phyloP scores from a whole-genome alignment of 352 stramenopile genomes.

The Phytophthora cactorum region DNA sequence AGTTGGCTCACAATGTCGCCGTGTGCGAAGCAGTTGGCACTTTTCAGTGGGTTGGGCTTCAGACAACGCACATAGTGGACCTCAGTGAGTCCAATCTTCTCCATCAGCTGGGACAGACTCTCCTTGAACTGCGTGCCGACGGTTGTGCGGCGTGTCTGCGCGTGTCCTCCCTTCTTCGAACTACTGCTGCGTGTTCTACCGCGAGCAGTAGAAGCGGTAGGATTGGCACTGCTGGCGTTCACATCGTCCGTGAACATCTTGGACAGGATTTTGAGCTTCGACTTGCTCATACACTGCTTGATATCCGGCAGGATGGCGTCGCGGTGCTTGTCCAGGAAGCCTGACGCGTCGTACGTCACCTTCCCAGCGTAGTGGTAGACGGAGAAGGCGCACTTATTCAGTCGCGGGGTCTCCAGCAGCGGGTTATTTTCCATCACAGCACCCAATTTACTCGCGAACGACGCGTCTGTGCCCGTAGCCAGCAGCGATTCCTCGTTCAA shows the following conservation, averaged over 20 bases:
- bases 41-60: conserved; percentile 85
- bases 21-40: conserved; percentile 72
- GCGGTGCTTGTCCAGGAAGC: conserved; percentile 88
- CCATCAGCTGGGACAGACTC: conserved; percentile 82
- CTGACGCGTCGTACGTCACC: conserved; percentile 82
- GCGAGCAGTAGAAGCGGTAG: conserved; percentile 12
- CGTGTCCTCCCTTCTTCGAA: conserved; percentile 57
- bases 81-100: conserved; percentile 87
- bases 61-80: conserved; percentile 89
- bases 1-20: conserved; percentile 83
- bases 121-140: conserved; percentile 90
- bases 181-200: conserved; percentile 29
- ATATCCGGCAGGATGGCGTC: conserved; percentile 87
- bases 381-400: conserved; percentile 85
- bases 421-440: conserved; percentile 91
- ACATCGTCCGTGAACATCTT: conserved; percentile 75
- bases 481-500: conserved; percentile 92
- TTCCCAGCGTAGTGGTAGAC: conserved; percentile 90
- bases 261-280: conserved; percentile 61
- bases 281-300: conserved; percentile 86
- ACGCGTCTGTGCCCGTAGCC: conserved; percentile 81
- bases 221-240: conserved; percentile 30
- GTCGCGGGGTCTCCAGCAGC: conserved; percentile 79
- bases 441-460: conserved; percentile 89
- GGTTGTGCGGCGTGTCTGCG: conserved; percentile 69